Evolutionary conservation across 345 rosid species (phyloP), one percentile per base, ranked within the genome.

Genomic region (Eucalyptus erythrocorys): DNA sequence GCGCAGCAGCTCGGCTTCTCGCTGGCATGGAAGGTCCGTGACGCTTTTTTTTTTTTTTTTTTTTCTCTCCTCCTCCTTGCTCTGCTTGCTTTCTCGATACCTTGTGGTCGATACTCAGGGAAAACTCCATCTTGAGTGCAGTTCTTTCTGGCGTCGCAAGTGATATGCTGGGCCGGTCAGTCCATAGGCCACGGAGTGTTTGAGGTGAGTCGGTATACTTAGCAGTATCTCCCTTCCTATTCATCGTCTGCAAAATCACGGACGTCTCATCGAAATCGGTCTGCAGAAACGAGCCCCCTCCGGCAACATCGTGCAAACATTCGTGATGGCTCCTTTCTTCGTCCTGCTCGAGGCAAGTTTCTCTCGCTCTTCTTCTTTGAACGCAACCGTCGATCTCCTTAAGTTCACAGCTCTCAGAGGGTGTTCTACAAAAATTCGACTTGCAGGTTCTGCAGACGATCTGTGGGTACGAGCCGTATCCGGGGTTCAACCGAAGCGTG

Each of bases 271-370:
- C 45, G 14, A 76, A 76, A 76, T 37, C 82, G 24, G 37, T 85
- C 34, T 48, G 86, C 89, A 88, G 89, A 88, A 88, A 66, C 87
- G 89, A 13, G 89, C 89, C 19, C 89, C 89, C 16, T 71, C 89
- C 14, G 49, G 59, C 87, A 84, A 88, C 89, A 5, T 57, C 30
- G 51, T 51, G 37, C 89, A 88, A 88, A 53, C 89, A 40, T 80
- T 81, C 47, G 71, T 82, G 80, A 84, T 84, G 86, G 86, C 89
- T 6, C 89, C 89, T 43, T 88, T 82, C 86, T 84, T 88, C 85
- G 89, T 88, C 27, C 21, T 88, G 48, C 89, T 88, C 40, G 89
- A 84, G 86, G 89, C 76, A 88, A 81, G 86, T 84, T 88, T 34
- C 17, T 48, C 37, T 87, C 21, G 19, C 34, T 37, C 42, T 76